Evolutionary conservation across 495 filamentous ascomycete genomes (phyloP).

Genomic region (Hyaloscypha hepaticicola): DNA sequence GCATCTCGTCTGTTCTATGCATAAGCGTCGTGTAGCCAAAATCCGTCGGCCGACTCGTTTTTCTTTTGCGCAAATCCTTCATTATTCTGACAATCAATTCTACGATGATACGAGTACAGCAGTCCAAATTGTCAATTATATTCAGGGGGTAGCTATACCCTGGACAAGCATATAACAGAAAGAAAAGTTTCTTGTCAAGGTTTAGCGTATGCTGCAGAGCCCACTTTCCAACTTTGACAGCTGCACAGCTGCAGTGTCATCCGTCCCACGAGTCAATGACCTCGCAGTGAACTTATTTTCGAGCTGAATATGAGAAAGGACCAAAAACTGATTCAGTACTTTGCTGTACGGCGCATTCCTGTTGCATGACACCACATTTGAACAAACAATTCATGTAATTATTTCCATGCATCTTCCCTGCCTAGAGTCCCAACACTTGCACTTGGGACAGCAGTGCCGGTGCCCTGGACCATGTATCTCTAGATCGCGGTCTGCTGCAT

Average conservation of each 20-base stretch:
- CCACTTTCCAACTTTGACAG: neutral
- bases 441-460: conserved; percentile 8
- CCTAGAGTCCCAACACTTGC: neutral
- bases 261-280: neutral
- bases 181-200: neutral
- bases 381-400: neutral
- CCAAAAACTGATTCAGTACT: neutral
- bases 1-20: neutral
- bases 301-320: neutral
- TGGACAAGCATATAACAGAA: neutral
- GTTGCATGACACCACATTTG: neutral
- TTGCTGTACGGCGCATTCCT: neutral
- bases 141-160: neutral
- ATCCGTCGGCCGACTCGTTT: neutral
- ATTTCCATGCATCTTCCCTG: neutral
- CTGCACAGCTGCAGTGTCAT: conserved; percentile 1
- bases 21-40: neutral
- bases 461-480: conserved; percentile 7
- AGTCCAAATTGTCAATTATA: neutral
- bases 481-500: neutral
- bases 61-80: neutral
- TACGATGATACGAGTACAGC: neutral
- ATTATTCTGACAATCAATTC: neutral
- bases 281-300: too few species aligned
- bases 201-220: neutral